Evolutionary conservation across 1,139 yeast genomes (phyloP).

Genomic region (Geotrichum carabidarum): DNA sequence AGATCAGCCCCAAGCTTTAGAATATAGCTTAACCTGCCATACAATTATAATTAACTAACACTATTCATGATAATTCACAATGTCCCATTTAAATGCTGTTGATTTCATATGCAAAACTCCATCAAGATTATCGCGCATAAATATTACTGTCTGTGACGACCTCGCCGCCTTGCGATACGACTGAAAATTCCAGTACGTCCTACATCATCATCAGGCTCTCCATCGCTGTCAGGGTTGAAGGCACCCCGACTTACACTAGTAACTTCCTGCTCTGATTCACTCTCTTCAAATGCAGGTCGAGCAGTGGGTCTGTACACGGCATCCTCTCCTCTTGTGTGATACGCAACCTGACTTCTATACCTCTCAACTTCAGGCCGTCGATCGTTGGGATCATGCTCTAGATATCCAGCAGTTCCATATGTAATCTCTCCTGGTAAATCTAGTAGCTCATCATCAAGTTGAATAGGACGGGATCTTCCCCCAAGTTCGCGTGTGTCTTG

Average conservation of each 20-base stretch:
- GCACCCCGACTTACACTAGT: too few relatives aligned
- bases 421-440: constrained; percentile 12
- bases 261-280: not conserved
- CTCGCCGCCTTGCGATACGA: too few relatives aligned
- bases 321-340: constrained; percentile 7
- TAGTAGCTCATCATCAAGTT: not conserved
- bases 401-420: constrained; percentile 8
- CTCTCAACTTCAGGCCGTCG: constrained; percentile 12
- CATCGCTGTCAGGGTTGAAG: too few relatives aligned
- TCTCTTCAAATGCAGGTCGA: not conserved
- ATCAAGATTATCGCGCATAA: too few relatives aligned
- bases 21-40: too few relatives aligned
- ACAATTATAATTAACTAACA: too few relatives aligned
- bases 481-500: not conserved
- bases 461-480: not conserved
- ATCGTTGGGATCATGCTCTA: constrained; percentile 12
- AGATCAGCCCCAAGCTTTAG: constrained; percentile 8
- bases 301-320: not conserved
- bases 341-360: constrained; percentile 15
- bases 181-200: too few relatives aligned
- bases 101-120: too few relatives aligned
- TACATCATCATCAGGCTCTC: too few relatives aligned
- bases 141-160: too few relatives aligned
- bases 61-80: too few relatives aligned
- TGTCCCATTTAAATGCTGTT: too few relatives aligned